A percentile compares a stretch with the other conserved stretches of the same genome.
These are phyloP conservation scores for Cyberlindnera samutprakarnensis DNA, from an alignment of 805 yeast genomes.

Conservation along the genomic window DNA sequence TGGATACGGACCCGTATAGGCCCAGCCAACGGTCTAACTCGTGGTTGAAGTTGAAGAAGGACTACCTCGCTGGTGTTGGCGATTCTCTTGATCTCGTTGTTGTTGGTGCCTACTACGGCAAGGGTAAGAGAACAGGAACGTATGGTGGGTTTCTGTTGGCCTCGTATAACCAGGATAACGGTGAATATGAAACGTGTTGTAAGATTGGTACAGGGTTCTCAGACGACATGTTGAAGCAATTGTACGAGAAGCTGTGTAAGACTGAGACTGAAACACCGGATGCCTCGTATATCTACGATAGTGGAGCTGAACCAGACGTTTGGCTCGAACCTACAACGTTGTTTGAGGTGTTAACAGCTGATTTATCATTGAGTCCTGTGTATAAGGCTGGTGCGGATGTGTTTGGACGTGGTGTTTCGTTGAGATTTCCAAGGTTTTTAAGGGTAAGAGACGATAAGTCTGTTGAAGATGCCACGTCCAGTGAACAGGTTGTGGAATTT, in stretches of 20 bases:
- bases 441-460: conserved; percentile 81
- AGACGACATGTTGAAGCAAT: conserved; percentile 64
- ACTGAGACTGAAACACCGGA: conserved; percentile 61
- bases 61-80: conserved; percentile 90
- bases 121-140: conserved; percentile 89
- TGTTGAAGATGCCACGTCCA: conserved; percentile 78
- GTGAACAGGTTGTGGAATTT: conserved; percentile 78
- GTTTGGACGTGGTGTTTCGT: conserved; percentile 76
- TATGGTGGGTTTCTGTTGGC: conserved; percentile 94
- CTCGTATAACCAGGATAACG: conserved; percentile 83
- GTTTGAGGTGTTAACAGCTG: conserved; percentile 90
- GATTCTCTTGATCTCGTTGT: conserved; percentile 93
- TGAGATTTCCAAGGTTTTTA: conserved; percentile 83
- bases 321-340: conserved; percentile 87
- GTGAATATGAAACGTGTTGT: conserved; percentile 91
- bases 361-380: conserved; percentile 78
- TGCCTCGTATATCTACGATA: conserved; percentile 59
- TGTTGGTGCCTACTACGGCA: conserved; percentile 88
- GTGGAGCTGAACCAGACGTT: conserved; percentile 77
- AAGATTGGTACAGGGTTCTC: conserved; percentile 97
- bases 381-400: conserved; percentile 76
- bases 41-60: conserved; percentile 94
- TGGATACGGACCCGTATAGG: conserved; percentile 82
- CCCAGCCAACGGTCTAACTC: conserved; percentile 93
- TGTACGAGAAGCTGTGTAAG: conserved; percentile 57